Evolutionary conservation across 2,329 filamentous ascomycete species (phyloP).

Genomic region (Hypocreales sp.): DNA sequence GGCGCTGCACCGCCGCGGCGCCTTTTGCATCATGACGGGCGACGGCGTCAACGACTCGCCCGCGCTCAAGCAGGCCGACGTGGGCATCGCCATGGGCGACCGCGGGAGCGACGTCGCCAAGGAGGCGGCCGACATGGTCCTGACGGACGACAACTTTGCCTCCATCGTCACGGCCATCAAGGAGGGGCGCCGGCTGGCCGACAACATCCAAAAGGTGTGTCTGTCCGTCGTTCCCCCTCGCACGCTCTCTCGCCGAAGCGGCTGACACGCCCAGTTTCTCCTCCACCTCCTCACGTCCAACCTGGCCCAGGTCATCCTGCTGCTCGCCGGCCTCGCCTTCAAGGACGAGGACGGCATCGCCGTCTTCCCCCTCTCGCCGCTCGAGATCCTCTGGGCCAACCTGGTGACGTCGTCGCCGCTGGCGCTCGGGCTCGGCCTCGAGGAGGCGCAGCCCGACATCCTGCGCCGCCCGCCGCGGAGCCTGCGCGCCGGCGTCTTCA

Average conservation of each 20-base stretch:
- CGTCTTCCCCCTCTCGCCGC: conserved; percentile 54
- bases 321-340: conserved; percentile 55
- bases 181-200: conserved; percentile 53
- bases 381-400: conserved; percentile 66
- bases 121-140: conserved; percentile 74
- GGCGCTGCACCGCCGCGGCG: conserved; percentile 51
- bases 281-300: conserved; percentile 55
- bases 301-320: conserved; percentile 51
- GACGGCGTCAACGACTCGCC: conserved; percentile 65
- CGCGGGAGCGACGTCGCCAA: conserved; percentile 60
- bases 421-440: conserved; percentile 57
- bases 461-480: conserved; percentile 49
- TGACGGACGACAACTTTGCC: conserved; percentile 81
- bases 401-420: conserved; percentile 58
- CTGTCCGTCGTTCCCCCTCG: no score
- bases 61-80: conserved; percentile 55
- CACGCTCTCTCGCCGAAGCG: no score
- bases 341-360: conserved; percentile 42
- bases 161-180: conserved; percentile 61
- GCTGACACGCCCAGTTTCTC: conserved; percentile 38
- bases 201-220: conserved; percentile 60
- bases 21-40: conserved; percentile 61
- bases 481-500: conserved; percentile 45
- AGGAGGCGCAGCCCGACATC: conserved; percentile 52
- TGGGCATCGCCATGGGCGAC: conserved; percentile 62